These are phyloP conservation scores for Ascochyta koolunga DNA, from an alignment of 2,329 filamentous ascomycete species.

Conservation along the genomic window DNA sequence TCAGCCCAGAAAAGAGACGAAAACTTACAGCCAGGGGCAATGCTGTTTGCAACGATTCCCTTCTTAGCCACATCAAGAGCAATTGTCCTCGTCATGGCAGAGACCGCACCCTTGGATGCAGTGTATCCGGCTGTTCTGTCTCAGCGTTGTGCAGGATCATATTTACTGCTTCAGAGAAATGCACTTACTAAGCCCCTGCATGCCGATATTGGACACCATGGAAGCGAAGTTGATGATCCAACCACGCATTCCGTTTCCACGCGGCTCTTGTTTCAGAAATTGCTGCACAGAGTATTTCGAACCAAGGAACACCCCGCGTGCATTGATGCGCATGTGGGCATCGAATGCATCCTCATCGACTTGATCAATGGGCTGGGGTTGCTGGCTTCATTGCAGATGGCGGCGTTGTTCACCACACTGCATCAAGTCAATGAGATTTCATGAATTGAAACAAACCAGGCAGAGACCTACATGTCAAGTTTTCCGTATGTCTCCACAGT, in stretches of 20 bases:
- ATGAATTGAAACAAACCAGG: not conserved
- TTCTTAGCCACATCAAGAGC: slow-evolving; percentile 53
- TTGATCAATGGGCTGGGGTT: slow-evolving; percentile 37
- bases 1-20: not conserved
- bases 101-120: slow-evolving; percentile 56
- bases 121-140: slow-evolving; percentile 48
- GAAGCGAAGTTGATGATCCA: slow-evolving; percentile 51
- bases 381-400: slow-evolving; percentile 37
- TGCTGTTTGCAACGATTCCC: slow-evolving; percentile 50
- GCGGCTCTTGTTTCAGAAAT: slow-evolving; percentile 46
- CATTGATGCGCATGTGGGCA: slow-evolving; percentile 46
- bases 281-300: slow-evolving; percentile 48
- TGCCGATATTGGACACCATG: slow-evolving; percentile 29
- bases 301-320: slow-evolving; percentile 48
- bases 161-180: slow-evolving; percentile 1
- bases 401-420: slow-evolving; percentile 46
- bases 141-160: not conserved
- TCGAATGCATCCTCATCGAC: slow-evolving; percentile 45
- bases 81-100: slow-evolving; percentile 54
- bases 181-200: slow-evolving; percentile 42
- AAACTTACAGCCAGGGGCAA: slow-evolving; percentile 52
- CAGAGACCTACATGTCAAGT: slow-evolving; percentile 38
- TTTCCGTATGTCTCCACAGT: slow-evolving; percentile 39
- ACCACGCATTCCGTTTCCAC: slow-evolving; percentile 35
- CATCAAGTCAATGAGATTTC: slow-evolving; percentile 8